These are phyloP conservation scores for Quercus phellos DNA, from an alignment of 331 rosid genomes.

Conservation along the genomic window DNA sequence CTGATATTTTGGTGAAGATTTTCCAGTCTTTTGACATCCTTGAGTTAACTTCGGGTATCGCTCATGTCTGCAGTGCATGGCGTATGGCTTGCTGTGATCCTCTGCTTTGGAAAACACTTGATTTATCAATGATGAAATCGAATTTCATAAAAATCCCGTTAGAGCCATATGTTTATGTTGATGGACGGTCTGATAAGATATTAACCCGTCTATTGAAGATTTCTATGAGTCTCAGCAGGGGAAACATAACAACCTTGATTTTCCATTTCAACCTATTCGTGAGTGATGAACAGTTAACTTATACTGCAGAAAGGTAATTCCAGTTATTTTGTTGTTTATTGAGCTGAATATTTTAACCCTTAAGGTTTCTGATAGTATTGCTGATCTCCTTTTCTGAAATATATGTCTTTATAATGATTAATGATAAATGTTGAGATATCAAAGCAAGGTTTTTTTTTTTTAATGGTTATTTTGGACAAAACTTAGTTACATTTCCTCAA, in stretches of 20 bases:
- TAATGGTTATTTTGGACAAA: no score
- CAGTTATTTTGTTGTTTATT: not conserved
- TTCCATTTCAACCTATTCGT: constrained; percentile 65
- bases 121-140: constrained; percentile 60
- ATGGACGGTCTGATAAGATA: constrained; percentile 45
- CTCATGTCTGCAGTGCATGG: constrained; percentile 72
- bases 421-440: no score
- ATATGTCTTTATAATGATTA: no score
- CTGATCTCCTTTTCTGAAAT: not conserved
- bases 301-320: constrained; percentile 77
- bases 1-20: constrained; percentile 62
- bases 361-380: constrained; percentile 12
- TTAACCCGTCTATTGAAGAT: constrained; percentile 57
- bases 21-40: constrained; percentile 56
- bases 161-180: constrained; percentile 73
- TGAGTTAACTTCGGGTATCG: constrained; percentile 57
- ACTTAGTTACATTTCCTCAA: no score
- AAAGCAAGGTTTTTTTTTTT: no score
- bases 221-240: constrained; percentile 59
- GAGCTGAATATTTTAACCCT: not conserved
- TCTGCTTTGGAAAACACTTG: constrained; percentile 69
- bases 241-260: constrained; percentile 45
- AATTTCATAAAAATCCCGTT: constrained; percentile 66
- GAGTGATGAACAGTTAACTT: constrained; percentile 68
- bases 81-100: constrained; percentile 64